Evolutionary conservation across 2,329 filamentous ascomycete genomes (phyloP), one percentile per base, ranked within the genome.

Genomic region (Nemania serpens): DNA sequence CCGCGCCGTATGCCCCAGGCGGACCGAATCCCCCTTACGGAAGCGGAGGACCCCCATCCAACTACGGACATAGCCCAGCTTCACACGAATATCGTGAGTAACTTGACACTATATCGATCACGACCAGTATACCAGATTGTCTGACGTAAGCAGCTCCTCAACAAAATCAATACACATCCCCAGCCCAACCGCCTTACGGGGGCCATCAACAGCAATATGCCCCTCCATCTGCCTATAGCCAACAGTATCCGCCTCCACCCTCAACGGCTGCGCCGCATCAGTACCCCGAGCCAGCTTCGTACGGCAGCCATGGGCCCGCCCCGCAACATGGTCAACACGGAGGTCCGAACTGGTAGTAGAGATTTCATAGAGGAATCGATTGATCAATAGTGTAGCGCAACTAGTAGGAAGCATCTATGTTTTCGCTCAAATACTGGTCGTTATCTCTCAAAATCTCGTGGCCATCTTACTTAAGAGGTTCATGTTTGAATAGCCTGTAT

Each of bases 181-280:
- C 70, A 17, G 58, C 64, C 10, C 72, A 71, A 47, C 63, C 72
- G 39, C 62, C 67, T 22, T 73, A 73, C 41, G 68, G 65, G 33
- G 65, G 63, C 18, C 70, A 74, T 39, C 71, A 71, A 52, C 70
- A 70, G 50, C 70, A 72, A 55, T 75, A 75, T 42, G 69, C 68
- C 17, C 71, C 73, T 36, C 68, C 70, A 13, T 68, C 69, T 20
- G 68, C 68, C 29, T 74, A 71, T 55, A 67, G 58, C 54, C 58
- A 70, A 62, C 57, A 70, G 47, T 56, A 65, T 55, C 62, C 69
- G 36, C 68, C 71, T 10, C 67, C 72, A 41, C 68, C 71, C 41
- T 51, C 57, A 12, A 55, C 70, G 20, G 63, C 60, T 22, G 68
- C 61, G 22, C 57, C 66, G 33, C 70, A 69, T 45, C 65, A 66